These are phyloP conservation scores for Flaveria bidentis DNA, from an alignment of 129 eudicot species.

Conservation along the genomic window DNA sequence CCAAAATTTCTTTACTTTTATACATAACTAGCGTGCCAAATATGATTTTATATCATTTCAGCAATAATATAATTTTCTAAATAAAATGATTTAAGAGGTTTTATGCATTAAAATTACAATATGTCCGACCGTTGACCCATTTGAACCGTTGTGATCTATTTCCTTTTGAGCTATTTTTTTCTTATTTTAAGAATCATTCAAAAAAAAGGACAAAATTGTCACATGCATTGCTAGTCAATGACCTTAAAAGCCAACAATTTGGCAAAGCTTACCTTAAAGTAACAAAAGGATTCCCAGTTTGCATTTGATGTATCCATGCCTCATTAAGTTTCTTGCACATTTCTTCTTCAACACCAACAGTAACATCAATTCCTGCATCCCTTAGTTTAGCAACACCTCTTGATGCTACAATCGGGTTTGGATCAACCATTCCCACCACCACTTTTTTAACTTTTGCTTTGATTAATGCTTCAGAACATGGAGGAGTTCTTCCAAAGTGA, in stretches of 20 bases:
- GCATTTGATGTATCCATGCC: slow-evolving; percentile 84
- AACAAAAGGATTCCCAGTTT: slow-evolving; percentile 77
- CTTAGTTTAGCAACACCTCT: slow-evolving; percentile 65
- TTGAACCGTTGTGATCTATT: neutral
- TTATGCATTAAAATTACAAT: neutral
- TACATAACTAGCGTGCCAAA: neutral
- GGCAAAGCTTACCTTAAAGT: slow-evolving; percentile 58
- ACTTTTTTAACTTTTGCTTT: slow-evolving; percentile 84
- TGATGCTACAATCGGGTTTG: slow-evolving; percentile 93
- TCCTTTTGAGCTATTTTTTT: neutral
- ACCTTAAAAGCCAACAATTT: slow-evolving; percentile 1
- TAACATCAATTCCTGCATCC: slow-evolving; percentile 83
- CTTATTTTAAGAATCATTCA: neutral
- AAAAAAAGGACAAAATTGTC: neutral
- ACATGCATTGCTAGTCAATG: slow-evolving; percentile 4
- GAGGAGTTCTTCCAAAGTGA: slow-evolving; percentile 97
- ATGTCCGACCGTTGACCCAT: neutral
- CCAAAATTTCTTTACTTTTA: neutral
- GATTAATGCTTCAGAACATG: slow-evolving; percentile 86
- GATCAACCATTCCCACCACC: slow-evolving; percentile 98
- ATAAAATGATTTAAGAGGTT: neutral
- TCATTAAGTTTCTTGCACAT: slow-evolving; percentile 84
- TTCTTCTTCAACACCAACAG: slow-evolving; percentile 85
- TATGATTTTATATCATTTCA: neutral
- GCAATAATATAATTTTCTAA: neutral